Base-by-base conservation (phyloP, 179 eudicot genomes). In the Vitellaria paradoxa region DNA sequence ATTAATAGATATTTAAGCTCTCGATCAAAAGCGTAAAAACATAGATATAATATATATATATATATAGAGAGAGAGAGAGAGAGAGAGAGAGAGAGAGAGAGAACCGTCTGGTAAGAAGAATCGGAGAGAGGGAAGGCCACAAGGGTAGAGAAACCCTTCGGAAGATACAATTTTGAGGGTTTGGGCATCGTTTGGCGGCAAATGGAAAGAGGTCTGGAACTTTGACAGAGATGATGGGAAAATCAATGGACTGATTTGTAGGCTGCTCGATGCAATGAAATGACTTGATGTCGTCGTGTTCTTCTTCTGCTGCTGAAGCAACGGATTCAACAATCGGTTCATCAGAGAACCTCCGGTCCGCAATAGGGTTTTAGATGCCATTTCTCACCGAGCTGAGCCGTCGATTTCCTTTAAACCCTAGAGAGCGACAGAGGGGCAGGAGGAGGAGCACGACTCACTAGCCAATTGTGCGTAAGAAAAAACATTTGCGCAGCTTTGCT, bases 61-160 rank as follows among this genome's bases (percentile, higher is more conserved):
- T n/a, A n/a, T n/a, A n/a, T n/a, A 2, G 37, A 30, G 37, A 30
- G 37, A 30, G 37, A 30, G 37, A 40, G 76, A 17, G 47, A 65
- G 65, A 2, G 37, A 30, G 37, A 30, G 37, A 30, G 37, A 30
- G 37, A 40, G 76, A 17, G 47, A 65, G 65, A 53, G 75, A 37
- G 62, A 71, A 88, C 89, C 91, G 6, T 88, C 82, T 47, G 89
- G 89, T 57, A 86, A 78, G 81, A 81, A 86, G 59, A 85, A 83
- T 4, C 76, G 80, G 60, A 86, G 85, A 74, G 76, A 86, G 69
- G 91, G 91, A 47, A 88, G 74, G 52, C 89, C 89, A 18, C 81
- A 80, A 21, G 91, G 91, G 81, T 86, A 80, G 11, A 82, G 67
- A 60, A 83, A 78, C 8, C 83, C 83, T 11, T 81, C 78, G 15